Percentiles rank a stretch among this genome's conserved stretches.
phyloP scores from a whole-genome alignment of 179 eudicot genomes.

The Drosera spatulata region DNA sequence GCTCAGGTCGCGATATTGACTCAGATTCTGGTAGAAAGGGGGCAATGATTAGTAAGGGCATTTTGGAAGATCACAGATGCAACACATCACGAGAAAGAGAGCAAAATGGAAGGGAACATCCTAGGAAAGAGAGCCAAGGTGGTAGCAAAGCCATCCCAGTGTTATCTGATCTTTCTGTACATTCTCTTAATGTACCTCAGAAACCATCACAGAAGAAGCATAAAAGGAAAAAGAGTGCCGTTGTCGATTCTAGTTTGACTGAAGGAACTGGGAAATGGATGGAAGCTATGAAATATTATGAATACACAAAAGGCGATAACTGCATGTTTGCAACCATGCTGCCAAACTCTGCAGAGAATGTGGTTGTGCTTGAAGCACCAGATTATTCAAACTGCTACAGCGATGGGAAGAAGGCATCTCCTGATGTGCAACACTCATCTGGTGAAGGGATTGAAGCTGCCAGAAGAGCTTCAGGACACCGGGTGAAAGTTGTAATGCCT shows the following conservation, averaged over 20 bases:
- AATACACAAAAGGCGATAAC: constrained; percentile 37
- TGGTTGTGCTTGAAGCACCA: constrained; percentile 5
- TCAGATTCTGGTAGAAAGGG: constrained; percentile 19
- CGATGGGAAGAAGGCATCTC: constrained; percentile 11
- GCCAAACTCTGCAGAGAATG: constrained; percentile 7
- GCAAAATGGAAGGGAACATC: constrained; percentile 11
- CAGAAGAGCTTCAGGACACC: constrained; percentile 16
- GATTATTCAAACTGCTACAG: constrained; percentile 6
- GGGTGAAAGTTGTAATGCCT: constrained; percentile 6
- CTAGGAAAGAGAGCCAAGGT: constrained; percentile 23
- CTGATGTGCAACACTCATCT: constrained; percentile 12
- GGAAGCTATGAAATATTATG: constrained; percentile 51
- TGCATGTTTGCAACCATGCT: constrained; percentile 9
- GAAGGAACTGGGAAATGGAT: constrained; percentile 51
- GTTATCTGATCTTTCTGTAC: constrained; percentile 21
- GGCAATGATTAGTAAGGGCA: constrained; percentile 10
- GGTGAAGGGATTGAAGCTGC: constrained; percentile 2
- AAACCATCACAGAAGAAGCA: constrained; percentile 21
- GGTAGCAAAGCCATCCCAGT: constrained; percentile 14
- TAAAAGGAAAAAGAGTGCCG: constrained; percentile 15
- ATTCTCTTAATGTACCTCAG: constrained; percentile 11
- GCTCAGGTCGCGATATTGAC: constrained; percentile 22
- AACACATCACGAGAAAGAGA: constrained; percentile 18
- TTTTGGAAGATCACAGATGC: constrained; percentile 20
- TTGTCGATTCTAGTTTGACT: constrained; percentile 22